phyloP scores from a whole-genome alignment of 495 filamentous ascomycete genomes.

The Penicillium ucsense region DNA sequence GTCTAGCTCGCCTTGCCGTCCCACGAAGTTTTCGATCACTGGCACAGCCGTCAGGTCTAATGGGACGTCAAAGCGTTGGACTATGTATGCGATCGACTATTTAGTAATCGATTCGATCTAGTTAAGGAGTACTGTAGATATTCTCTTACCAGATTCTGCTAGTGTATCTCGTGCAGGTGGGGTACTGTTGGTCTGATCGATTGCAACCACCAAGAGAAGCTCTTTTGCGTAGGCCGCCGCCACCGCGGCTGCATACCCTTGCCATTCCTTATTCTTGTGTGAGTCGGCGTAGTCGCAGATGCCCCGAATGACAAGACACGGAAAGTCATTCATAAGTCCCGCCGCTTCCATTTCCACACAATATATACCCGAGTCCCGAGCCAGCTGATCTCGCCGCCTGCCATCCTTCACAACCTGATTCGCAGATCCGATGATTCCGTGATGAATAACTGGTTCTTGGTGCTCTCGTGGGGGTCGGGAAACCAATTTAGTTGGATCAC shows the following conservation, averaged over 20 bases:
- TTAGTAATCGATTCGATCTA: constrained; percentile 1
- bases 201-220: constrained; percentile 13
- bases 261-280: constrained; percentile 34
- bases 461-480: constrained; percentile 5
- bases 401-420: constrained; percentile 18
- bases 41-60: constrained; percentile 16
- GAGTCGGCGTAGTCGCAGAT: constrained; percentile 36
- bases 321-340: constrained; percentile 29
- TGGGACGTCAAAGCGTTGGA: constrained; percentile 12
- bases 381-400: constrained; percentile 12
- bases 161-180: constrained; percentile 3
- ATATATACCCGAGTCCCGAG: constrained; percentile 5
- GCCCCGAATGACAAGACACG: constrained; percentile 29
- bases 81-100: constrained; percentile 2
- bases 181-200: constrained; percentile 2
- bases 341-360: constrained; percentile 40
- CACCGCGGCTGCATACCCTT: constrained; percentile 27
- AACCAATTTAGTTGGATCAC: constrained; percentile 8
- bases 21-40: constrained; percentile 19
- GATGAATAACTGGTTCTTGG: constrained; percentile 15
- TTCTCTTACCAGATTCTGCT: constrained; percentile 8
- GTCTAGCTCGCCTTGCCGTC: constrained; percentile 17
- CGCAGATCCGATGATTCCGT: constrained; percentile 19
- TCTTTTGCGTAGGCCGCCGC: constrained; percentile 29
- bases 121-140: background rate